Conservation (phyloP, 257 asterid species). For the Fraxinus cuspidata region DNA sequence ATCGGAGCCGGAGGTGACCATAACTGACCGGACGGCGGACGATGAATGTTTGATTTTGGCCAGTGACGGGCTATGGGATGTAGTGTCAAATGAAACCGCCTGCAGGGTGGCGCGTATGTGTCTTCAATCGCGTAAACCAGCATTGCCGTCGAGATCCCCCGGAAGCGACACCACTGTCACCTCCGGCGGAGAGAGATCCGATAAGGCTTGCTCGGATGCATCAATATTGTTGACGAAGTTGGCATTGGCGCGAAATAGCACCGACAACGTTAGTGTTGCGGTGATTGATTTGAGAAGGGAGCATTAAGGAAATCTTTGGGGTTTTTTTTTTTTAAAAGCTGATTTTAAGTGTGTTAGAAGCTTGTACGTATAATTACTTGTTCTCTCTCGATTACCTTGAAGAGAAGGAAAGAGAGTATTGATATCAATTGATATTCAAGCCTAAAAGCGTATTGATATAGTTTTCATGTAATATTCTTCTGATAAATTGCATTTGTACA, state of each 20-base stretch:
- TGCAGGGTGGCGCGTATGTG: conserved; percentile 95
- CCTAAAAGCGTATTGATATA: too few species aligned
- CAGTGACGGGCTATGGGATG: conserved; percentile 95
- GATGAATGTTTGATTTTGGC: conserved; percentile 85
- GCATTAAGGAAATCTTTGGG: neutral
- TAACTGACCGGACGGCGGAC: conserved; percentile 54
- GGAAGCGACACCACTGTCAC: conserved; percentile 38
- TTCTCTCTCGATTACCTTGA: neutral
- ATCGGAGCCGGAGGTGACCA: conserved; percentile 83
- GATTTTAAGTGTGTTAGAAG: neutral
- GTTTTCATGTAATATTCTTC: too few species aligned
- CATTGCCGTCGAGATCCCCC: conserved; percentile 54
- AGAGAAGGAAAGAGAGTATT: neutral
- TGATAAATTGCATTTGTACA: too few species aligned
- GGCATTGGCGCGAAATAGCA: conserved; percentile 82
- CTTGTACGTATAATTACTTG: neutral
- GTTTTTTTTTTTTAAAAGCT: neutral
- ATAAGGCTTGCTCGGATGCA: conserved; percentile 85
- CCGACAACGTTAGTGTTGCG: conserved; percentile 83
- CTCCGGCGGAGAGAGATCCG: conserved; percentile 60
- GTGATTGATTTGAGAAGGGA: conserved; percentile 73
- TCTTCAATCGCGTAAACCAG: conserved; percentile 50
- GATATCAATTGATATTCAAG: neutral
- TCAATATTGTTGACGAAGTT: conserved; percentile 83
- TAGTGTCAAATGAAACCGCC: conserved; percentile 84